A percentile compares a stretch with the other conserved stretches of the same genome.
These are phyloP conservation scores for Suillus sp. DNA, from an alignment of 768 basidiomycete genomes.

Conservation along the genomic window DNA sequence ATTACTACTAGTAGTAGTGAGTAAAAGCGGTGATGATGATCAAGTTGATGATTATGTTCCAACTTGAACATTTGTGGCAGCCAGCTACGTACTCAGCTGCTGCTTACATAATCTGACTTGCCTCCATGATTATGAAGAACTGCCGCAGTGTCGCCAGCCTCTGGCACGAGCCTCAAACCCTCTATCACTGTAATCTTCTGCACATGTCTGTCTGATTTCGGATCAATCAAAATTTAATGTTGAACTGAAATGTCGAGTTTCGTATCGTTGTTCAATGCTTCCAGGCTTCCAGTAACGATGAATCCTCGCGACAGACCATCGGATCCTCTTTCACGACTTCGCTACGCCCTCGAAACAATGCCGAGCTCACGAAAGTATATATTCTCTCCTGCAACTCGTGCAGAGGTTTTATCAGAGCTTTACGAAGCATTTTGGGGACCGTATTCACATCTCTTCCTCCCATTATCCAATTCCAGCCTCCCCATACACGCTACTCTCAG, in stretches of 20 bases:
- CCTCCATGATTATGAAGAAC: not conserved
- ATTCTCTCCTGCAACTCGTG: slow-evolving; percentile 72
- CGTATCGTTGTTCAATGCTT: slow-evolving; percentile 43
- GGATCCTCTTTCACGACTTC: slow-evolving; percentile 71
- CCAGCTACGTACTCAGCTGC: no score
- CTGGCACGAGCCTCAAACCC: not conserved
- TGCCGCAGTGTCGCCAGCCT: not conserved
- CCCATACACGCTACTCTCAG: slow-evolving; percentile 66
- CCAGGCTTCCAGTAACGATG: slow-evolving; percentile 56
- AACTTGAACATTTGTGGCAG: not conserved
- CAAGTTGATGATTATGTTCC: not conserved
- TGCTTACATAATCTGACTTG: not conserved
- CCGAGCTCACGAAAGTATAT: slow-evolving; percentile 77
- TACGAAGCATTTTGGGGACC: slow-evolving; percentile 84
- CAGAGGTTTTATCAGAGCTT: slow-evolving; percentile 79
- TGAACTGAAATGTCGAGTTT: slow-evolving; percentile 7
- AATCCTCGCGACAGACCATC: slow-evolving; percentile 55
- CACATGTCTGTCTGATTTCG: not conserved
- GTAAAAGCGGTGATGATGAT: not conserved
- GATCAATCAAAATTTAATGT: not conserved
- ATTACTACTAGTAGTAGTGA: not conserved
- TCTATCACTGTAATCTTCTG: not conserved
- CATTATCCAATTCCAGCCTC: slow-evolving; percentile 60
- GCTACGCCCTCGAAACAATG: slow-evolving; percentile 80
- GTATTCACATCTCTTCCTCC: slow-evolving; percentile 72